Evolutionary conservation across 2,329 filamentous ascomycete genomes (phyloP), one percentile per base, ranked within the genome.

Genomic region (Diaporthe amygdali): DNA sequence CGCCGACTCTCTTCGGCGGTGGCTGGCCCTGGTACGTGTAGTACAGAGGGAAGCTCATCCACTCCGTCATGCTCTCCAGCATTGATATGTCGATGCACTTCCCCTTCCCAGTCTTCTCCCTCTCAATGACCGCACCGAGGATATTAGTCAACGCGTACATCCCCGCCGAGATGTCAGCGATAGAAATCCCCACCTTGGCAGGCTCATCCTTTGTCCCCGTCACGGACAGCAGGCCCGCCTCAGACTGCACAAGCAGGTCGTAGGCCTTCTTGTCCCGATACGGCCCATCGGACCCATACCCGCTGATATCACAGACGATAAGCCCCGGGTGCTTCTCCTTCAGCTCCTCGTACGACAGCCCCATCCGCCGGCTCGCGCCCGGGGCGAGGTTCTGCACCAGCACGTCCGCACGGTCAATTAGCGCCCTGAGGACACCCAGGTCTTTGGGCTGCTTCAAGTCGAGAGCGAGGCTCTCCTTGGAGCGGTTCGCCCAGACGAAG

Each of bases 11-110:
- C 2, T 77, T 77, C 0, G 86, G 86, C 0, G 81, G 79, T 0
- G 82, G 73, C 3, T 84, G 83, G 3, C 81, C 83, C 2, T 87
- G 78, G 72, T 82, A 86, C 0, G 86, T 79, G 71, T 89, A 90
- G 74, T 89, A 88, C 74, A 88, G 76, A 0, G 87, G 87, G 59
- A 89, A 90, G 0, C 80, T 80, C 87, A 89, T 90, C 88, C 88
- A 90, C 74, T 90, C 88, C 0, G 84, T 81, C 86, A 89, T 87
- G 59, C 84, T 83, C 75, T 90, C 88, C 9, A 90, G 79, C 88
- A 90, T 90, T 2, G 86, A 88, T 20, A 90, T 85, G 52, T 90
- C 88, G 25, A 89, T 81, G 22, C 82, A 81, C 39, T 82, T 84
- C 0, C 88, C 88, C 37, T 79, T 78, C 0, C 86, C 85, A 0